A percentile compares a stretch with the other conserved stretches of the same genome.
Conservation (phyloP, 768 basidiomycete genomes). For the Agrocybe praecox region DNA sequence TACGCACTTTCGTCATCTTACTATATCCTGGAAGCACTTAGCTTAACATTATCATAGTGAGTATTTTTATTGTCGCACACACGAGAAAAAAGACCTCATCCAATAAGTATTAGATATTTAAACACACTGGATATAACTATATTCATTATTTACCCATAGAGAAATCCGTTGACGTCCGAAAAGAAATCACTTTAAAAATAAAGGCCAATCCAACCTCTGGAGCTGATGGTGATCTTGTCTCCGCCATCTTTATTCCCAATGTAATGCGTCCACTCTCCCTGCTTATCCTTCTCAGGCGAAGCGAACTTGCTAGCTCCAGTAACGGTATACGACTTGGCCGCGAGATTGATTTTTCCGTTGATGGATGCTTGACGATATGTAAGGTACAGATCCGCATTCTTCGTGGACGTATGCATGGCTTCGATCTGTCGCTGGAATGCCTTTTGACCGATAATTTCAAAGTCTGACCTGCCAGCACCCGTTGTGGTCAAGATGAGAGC, state of each 20-base stretch:
- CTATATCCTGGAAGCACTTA: background rate
- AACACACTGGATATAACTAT: background rate
- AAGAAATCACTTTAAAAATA: constrained; percentile 43
- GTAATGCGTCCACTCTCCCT: constrained; percentile 43
- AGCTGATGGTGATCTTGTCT: constrained; percentile 40
- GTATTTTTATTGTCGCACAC: background rate
- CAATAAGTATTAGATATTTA: background rate
- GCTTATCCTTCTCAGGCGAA: constrained; percentile 1
- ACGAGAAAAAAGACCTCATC: background rate
- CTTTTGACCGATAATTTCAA: constrained; percentile 44
- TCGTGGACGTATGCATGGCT: constrained; percentile 47
- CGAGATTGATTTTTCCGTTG: constrained; percentile 47
- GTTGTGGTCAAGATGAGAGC: constrained; percentile 48
- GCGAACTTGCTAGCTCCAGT: constrained; percentile 24
- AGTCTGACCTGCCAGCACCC: constrained; percentile 55
- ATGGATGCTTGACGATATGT: constrained; percentile 55
- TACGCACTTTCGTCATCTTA: background rate
- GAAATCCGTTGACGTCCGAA: background rate
- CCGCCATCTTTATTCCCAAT: constrained; percentile 38
- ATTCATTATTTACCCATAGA: background rate
- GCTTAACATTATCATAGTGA: background rate
- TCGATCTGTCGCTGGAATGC: constrained; percentile 48
- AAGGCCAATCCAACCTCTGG: constrained; percentile 50
- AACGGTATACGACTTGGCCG: constrained; percentile 41
- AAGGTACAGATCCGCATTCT: constrained; percentile 57